phyloP scores from a whole-genome alignment of 2,329 filamentous ascomycete genomes.

The Fusarium aywerte region DNA sequence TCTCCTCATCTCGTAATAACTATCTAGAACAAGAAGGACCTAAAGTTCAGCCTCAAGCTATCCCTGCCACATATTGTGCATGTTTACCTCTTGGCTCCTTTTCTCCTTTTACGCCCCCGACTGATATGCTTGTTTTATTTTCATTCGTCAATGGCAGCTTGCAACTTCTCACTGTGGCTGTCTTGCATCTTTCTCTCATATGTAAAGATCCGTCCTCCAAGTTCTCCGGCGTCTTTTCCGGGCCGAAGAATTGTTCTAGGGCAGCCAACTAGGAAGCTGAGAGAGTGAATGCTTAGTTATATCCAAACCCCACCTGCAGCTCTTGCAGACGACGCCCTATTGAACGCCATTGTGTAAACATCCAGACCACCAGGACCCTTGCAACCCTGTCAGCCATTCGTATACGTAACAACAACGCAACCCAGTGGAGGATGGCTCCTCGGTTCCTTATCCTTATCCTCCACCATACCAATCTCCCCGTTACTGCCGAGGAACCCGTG shows the following conservation, averaged over 20 bases:
- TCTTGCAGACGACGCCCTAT: slow-evolving; percentile 15
- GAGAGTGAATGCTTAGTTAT: background rate
- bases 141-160: slow-evolving; percentile 32
- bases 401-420: slow-evolving; percentile 36
- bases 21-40: slow-evolving; percentile 23
- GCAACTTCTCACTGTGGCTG: slow-evolving; percentile 8
- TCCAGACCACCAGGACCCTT: background rate
- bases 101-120: slow-evolving; percentile 17
- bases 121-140: background rate
- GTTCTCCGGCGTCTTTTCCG: slow-evolving; percentile 6
- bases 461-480: slow-evolving; percentile 2
- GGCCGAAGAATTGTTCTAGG: background rate
- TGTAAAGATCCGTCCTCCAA: background rate
- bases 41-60: background rate
- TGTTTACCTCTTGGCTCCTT: slow-evolving; percentile 9
- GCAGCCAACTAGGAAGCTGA: background rate
- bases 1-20: slow-evolving; percentile 7
- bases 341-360: slow-evolving; percentile 18
- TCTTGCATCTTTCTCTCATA: background rate
- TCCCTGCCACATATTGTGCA: slow-evolving; percentile 8
- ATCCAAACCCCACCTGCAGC: background rate
- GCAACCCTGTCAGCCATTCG: slow-evolving; percentile 8
- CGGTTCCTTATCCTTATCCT: slow-evolving; percentile 16
- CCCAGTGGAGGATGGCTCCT: slow-evolving; percentile 24
- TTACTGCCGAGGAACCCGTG: slow-evolving; percentile 29